Conservation (phyloP, 352 stramenopile species). For the Peronospora destructor region DNA sequence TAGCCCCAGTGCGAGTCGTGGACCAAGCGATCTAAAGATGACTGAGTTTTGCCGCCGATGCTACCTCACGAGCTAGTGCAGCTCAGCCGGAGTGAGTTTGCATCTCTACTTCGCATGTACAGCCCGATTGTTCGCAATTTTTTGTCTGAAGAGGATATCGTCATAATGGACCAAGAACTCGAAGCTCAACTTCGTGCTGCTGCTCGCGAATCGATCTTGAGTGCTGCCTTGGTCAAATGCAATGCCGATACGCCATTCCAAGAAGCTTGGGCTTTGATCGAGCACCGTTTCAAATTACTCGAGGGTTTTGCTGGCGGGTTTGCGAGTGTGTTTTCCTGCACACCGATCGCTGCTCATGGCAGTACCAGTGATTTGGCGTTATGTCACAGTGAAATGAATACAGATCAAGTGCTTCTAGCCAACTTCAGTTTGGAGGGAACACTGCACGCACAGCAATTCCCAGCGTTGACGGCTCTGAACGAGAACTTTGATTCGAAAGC, state of each 20-base stretch:
- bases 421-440: constrained; percentile 38
- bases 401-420: constrained; percentile 16
- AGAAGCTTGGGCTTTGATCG: constrained; percentile 30
- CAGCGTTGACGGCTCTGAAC: constrained; percentile 18
- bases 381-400: constrained; percentile 22
- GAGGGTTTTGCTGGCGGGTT: constrained; percentile 55
- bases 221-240: constrained; percentile 19
- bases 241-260: constrained; percentile 33
- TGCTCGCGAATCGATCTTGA: constrained; percentile 18
- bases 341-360: constrained; percentile 5
- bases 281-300: constrained; percentile 38
- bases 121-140: constrained; percentile 24
- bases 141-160: constrained; percentile 26
- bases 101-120: constrained; percentile 33
- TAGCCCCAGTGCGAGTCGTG: constrained; percentile 3
- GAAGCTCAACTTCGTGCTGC: constrained; percentile 22
- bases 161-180: constrained; percentile 31
- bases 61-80: constrained; percentile 42
- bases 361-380: constrained; percentile 20
- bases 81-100: constrained; percentile 44
- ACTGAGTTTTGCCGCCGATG: constrained; percentile 32
- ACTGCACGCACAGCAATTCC: constrained; percentile 45
- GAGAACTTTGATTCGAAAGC: constrained; percentile 15
- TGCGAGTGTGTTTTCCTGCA: constrained; percentile 36
- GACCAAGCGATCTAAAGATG: constrained; percentile 3